Evolutionary conservation across 2,329 filamentous ascomycete genomes (phyloP).

Genomic region (Aspergillus thermomutatus): DNA sequence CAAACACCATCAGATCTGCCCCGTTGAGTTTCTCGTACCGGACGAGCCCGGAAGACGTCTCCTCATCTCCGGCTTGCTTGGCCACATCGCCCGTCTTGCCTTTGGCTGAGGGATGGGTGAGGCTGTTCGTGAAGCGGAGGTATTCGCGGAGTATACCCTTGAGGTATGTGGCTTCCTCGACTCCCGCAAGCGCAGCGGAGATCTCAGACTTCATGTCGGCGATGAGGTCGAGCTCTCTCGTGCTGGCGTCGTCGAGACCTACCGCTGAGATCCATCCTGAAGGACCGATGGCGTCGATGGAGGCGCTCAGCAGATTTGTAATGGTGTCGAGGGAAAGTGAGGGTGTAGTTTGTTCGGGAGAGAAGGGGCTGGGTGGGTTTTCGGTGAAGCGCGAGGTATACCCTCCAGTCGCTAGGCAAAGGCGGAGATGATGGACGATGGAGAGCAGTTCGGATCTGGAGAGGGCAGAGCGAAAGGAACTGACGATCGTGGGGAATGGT

Average conservation of each 20-base stretch:
- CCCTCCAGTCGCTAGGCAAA: constrained; percentile 42
- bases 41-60: constrained; percentile 18
- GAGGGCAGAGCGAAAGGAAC: constrained; percentile 36
- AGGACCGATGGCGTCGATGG: constrained; percentile 47
- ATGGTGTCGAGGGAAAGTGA: constrained; percentile 38
- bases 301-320: constrained; percentile 41
- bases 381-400: constrained; percentile 43
- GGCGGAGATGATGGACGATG: constrained; percentile 42
- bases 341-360: constrained; percentile 33
- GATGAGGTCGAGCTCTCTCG: constrained; percentile 43
- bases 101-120: constrained; percentile 12
- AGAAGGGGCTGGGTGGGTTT: constrained; percentile 35
- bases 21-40: constrained; percentile 39
- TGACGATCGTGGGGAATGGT: constrained; percentile 27
- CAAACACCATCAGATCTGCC: constrained; percentile 35
- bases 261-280: constrained; percentile 45
- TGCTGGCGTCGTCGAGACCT: constrained; percentile 28
- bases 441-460: constrained; percentile 39
- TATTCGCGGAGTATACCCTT: constrained; percentile 47
- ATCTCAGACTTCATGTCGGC: constrained; percentile 48
- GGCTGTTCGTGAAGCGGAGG: constrained; percentile 39
- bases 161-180: constrained; percentile 47
- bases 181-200: constrained; percentile 44
- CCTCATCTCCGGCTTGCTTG: constrained; percentile 7
- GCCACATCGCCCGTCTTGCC: constrained; percentile 11